A percentile compares a stretch with the other conserved stretches of the same genome.
Conservation (phyloP, 2,329 filamentous ascomycete genomes). For the Neocatenulostroma microsporum region DNA sequence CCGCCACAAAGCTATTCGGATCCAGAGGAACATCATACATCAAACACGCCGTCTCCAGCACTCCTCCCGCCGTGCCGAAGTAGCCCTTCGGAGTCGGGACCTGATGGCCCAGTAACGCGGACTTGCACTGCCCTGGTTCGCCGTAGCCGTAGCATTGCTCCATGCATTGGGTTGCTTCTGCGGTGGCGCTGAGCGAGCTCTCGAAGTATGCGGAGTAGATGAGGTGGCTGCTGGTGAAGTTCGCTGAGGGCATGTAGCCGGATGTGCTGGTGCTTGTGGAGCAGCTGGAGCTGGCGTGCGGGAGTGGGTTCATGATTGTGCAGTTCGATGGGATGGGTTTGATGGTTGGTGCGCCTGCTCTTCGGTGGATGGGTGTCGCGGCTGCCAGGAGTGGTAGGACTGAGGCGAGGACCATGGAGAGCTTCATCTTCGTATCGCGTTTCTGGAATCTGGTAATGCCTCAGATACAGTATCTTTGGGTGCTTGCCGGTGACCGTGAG, state of each 20-base stretch:
- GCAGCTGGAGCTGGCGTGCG: slow-evolving; percentile 11
- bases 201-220: slow-evolving; percentile 30
- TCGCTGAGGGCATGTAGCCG: slow-evolving; percentile 24
- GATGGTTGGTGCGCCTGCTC: slow-evolving; percentile 31
- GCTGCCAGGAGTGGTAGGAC: slow-evolving; percentile 1
- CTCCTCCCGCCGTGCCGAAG: slow-evolving; percentile 26
- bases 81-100: slow-evolving; percentile 30
- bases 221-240: slow-evolving; percentile 21
- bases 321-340: slow-evolving; percentile 31
- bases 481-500: too few relatives aligned
- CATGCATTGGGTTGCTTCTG: slow-evolving; percentile 28
- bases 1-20: slow-evolving; percentile 25
- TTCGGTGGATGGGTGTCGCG: slow-evolving; percentile 10
- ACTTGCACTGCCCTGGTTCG: slow-evolving; percentile 27
- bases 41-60: slow-evolving; percentile 29
- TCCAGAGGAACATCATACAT: slow-evolving; percentile 28
- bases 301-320: slow-evolving; percentile 27
- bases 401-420: background rate
- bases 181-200: slow-evolving; percentile 3
- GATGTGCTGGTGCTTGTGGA: slow-evolving; percentile 9
- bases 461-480: too few relatives aligned
- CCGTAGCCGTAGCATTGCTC: slow-evolving; percentile 36
- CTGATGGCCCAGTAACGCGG: slow-evolving; percentile 30
- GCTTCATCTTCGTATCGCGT: background rate
- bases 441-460: too few relatives aligned